Evolutionary conservation across 306 rosid species (phyloP), one percentile per base, ranked within the genome.

Genomic region (Pachyrhizus erosus): DNA sequence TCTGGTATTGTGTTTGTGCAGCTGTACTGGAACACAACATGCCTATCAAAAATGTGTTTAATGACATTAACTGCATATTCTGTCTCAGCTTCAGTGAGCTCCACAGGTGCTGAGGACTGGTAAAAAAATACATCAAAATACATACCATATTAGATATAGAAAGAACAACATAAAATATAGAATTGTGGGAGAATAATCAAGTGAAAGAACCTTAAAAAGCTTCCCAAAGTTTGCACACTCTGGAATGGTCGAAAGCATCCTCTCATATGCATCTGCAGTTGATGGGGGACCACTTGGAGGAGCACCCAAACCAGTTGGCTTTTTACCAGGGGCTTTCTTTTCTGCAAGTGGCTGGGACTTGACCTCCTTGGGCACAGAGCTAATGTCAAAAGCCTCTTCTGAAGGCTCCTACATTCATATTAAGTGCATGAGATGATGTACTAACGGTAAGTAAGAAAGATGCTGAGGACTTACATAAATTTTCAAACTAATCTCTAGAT

Each of bases 1-100:
- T 94, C 99, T 1, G 94, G 97, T 83, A 96, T 94, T 1, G 99
- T 96, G 89, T 96, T 96, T 74, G 94, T 96, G 97, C 97, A 91
- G 93, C 92, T 93, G 91, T 88, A 96, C 89, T 93, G 99, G 93
- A 96, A 92, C 82, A 94, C 97, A 66, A 96, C 89, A 86, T 96
- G 97, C 67, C 90, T 85, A 80, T 96, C 93, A 83, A 90, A 96
- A 65, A 96, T 89, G 87, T 94, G 97, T 87, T 96, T 96, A 73
- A 96, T 93, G 66, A 85, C 97, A 84, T 96, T 94, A 79, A 96
- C 98, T 51, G 99, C 96, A 77, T 94, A 96, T 88, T 94, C 99
- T 14, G 98, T 94, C 90, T 92, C 98, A 52, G 98, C 92, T 90
- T 96, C 98, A 62, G 98, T 92, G 61, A 96, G 96, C 87, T 96